Base-by-base conservation (phyloP, 2,329 filamentous ascomycete genomes). In the Aspergillus sp. region DNA sequence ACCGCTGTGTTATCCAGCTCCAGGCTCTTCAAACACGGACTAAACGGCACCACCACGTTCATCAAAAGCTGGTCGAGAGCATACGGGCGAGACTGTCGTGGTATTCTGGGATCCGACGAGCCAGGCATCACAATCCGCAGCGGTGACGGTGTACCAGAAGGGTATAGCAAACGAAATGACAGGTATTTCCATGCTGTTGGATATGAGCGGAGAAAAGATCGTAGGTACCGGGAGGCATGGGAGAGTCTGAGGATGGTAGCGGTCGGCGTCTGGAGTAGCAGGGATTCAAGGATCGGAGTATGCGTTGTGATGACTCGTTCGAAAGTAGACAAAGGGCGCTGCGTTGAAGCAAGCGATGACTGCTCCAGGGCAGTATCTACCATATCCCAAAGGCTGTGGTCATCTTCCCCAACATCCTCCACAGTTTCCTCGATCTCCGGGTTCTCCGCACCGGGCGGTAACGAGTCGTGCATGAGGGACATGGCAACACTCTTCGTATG, bases 1-100 rank as follows among this genome's bases (percentile, higher is more conserved):
- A 85, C 83, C 11, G 83, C 81, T 8, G 84, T 86, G 66, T 85
- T 85, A 73, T 84, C 83, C 58, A 86, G 73, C 68, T 85, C 83
- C 59, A 86, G 72, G 60, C 79, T 85, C 62, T 75, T 80, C 61
- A 86, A 72, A 55, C 82, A 80, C 22, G 79, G 80, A 49, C 82
- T 84, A 66, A 83, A 82, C 18, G 84, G 83, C 12, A 83, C 73
- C 51, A 85, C 75, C 49, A 85, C 78, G 57, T 79, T 79, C 71
- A 82, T 80, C 58, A 86, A 74, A 44, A 86, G 74, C 63, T 82
- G 80, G 64, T 86, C 83, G 48, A 86, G 77, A 18, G 83, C 80
- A 70, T 86, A 85, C 38, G 81, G 79, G 56, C 81, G 82, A 15
- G 82, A 83, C 63, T 83, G 80, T 43, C 81, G 79, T 41, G 71